Conservation (phyloP, 140 eudicot genomes). For the Cichorium intybus region DNA sequence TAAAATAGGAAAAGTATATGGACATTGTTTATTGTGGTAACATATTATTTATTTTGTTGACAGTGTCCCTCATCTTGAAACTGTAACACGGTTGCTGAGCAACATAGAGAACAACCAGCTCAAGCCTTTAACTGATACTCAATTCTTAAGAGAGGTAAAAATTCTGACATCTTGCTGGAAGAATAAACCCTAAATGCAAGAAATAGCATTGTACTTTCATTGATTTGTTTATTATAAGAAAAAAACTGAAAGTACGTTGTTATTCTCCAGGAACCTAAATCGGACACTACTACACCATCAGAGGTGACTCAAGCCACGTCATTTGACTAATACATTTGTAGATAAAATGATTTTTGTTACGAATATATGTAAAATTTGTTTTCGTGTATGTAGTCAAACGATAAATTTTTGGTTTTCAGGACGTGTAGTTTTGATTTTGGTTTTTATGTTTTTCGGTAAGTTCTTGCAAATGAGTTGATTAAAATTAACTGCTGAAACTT, state of each 20-base stretch:
- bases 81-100: conserved; percentile 62
- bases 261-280: conserved; percentile 18
- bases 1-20: too few relatives aligned
- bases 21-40: conserved; percentile 12
- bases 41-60: conserved; percentile 14
- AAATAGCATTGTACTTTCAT: too few relatives aligned
- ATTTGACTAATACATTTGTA: background rate
- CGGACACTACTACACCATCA: background rate
- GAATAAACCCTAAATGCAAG: too few relatives aligned
- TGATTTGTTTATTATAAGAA: background rate
- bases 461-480: too few relatives aligned
- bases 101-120: conserved; percentile 78
- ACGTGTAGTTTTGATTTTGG: too few relatives aligned
- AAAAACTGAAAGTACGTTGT: background rate
- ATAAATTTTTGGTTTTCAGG: too few relatives aligned
- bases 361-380: too few relatives aligned
- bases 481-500: too few relatives aligned
- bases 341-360: background rate
- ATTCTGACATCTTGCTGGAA: too few relatives aligned
- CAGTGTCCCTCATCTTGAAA: conserved; percentile 77
- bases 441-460: too few relatives aligned
- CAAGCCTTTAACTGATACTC: conserved; percentile 49
- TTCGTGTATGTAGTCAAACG: too few relatives aligned
- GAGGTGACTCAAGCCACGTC: background rate
- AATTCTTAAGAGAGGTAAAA: conserved; percentile 34